Conservation (phyloP, 73 alveolate genomes). For the Urostyla sp. region DNA sequence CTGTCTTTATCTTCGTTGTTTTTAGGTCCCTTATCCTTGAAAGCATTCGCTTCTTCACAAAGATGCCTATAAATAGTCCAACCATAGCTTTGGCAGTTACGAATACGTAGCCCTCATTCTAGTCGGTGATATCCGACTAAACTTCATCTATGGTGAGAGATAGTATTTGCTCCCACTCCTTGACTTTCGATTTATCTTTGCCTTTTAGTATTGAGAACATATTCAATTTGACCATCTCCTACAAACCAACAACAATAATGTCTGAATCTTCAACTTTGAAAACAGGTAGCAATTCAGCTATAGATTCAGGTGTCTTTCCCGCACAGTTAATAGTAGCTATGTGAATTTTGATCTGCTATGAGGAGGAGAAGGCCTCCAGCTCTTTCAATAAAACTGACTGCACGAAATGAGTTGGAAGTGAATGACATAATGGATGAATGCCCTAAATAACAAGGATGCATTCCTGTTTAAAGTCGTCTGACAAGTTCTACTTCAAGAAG, state of each 20-base stretch:
- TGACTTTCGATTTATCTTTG: slow-evolving; percentile 18
- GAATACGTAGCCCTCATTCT: slow-evolving; percentile 24
- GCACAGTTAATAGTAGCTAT: slow-evolving; percentile 47
- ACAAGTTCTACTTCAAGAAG: slow-evolving; percentile 71
- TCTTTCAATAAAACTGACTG: slow-evolving; percentile 39
- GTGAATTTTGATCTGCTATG: slow-evolving; percentile 9
- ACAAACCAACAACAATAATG: slow-evolving; percentile 72
- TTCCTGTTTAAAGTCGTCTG: slow-evolving; percentile 75
- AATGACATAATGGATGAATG: slow-evolving; percentile 22
- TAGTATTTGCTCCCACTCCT: slow-evolving; percentile 36
- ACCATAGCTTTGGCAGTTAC: slow-evolving; percentile 52
- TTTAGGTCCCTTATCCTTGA: slow-evolving; percentile 6
- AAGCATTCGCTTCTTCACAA: slow-evolving; percentile 33
- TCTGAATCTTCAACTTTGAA: slow-evolving; percentile 66
- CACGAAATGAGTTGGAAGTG: slow-evolving; percentile 25
- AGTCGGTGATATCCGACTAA: not conserved
- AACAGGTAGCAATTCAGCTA: slow-evolving; percentile 8
- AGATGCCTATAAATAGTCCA: slow-evolving; percentile 52
- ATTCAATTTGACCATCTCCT: slow-evolving; percentile 83
- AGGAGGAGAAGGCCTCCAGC: slow-evolving; percentile 26
- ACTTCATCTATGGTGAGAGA: slow-evolving; percentile 7
- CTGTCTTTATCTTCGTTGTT: slow-evolving; percentile 76
- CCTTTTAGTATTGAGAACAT: slow-evolving; percentile 7
- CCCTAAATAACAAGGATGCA: slow-evolving; percentile 63
- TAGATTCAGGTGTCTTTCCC: slow-evolving; percentile 33